Evolutionary conservation across 345 rosid genomes (phyloP).

Genomic region (Gossypium raimondii): DNA sequence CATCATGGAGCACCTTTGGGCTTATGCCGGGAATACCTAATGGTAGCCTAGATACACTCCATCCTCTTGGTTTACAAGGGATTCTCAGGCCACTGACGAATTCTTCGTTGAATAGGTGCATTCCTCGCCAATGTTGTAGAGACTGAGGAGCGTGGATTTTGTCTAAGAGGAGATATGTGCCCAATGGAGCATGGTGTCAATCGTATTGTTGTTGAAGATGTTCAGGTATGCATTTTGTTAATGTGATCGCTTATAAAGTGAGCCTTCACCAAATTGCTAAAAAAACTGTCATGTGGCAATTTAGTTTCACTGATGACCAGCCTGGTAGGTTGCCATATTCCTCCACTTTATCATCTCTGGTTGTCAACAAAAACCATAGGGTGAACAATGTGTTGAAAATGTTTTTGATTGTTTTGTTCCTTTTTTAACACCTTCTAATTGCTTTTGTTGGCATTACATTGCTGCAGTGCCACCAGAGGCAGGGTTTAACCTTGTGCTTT

Average conservation of each 20-base stretch:
- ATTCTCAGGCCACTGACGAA: constrained; percentile 52
- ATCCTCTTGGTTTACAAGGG: constrained; percentile 68
- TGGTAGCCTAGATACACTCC: constrained; percentile 73
- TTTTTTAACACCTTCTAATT: constrained; percentile 4
- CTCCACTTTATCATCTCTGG: neutral
- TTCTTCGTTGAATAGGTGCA: constrained; percentile 58
- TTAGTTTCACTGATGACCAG: neutral
- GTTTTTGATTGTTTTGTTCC: neutral
- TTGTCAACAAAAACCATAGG: neutral
- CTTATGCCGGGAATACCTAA: constrained; percentile 66
- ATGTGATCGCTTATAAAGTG: neutral
- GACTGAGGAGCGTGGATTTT: constrained; percentile 97
- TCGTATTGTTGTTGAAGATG: constrained; percentile 94
- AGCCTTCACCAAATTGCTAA: neutral
- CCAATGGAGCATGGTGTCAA: constrained; percentile 99
- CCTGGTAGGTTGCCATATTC: neutral
- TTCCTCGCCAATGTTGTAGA: constrained; percentile 77
- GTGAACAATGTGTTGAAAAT: neutral
- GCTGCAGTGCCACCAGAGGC: neutral
- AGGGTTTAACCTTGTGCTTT: neutral
- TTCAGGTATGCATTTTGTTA: constrained; percentile 54
- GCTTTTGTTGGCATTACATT: neutral
- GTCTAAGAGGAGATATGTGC: constrained; percentile 96
- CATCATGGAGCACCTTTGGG: constrained; percentile 80
- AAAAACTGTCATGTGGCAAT: neutral